Evolutionary conservation across 2,329 filamentous ascomycete genomes (phyloP).

Genomic region (Ceratocystis albifundus): DNA sequence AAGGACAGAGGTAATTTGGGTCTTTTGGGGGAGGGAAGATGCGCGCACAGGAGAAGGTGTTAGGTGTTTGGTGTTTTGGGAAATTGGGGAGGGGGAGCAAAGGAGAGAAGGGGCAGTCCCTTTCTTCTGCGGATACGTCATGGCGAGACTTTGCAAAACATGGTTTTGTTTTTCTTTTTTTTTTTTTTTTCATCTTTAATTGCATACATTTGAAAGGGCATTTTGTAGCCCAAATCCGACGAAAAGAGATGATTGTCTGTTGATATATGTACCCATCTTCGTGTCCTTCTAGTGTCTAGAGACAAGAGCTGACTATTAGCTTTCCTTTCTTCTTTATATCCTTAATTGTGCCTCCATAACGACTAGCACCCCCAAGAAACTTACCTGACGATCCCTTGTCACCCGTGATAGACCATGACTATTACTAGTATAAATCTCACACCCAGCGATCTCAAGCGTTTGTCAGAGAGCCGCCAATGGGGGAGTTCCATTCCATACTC

Average conservation of each 20-base stretch:
- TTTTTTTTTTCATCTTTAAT: background rate
- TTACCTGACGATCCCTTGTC: background rate
- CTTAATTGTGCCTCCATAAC: background rate
- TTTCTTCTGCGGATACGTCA: too few species aligned
- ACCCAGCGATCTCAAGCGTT: slow-evolving; percentile 4
- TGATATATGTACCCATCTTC: background rate
- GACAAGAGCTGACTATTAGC: too few species aligned
- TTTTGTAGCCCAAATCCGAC: background rate
- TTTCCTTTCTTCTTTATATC: background rate
- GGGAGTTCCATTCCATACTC: background rate
- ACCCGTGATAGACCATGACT: background rate
- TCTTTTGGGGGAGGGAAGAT: background rate
- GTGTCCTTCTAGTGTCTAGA: too few species aligned
- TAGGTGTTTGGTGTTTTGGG: background rate
- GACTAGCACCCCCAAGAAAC: background rate
- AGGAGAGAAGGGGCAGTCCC: too few species aligned
- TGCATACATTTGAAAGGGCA: background rate
- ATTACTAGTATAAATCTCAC: slow-evolving; percentile 5
- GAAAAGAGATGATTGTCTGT: background rate
- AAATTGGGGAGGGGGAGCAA: background rate
- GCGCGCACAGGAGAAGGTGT: background rate
- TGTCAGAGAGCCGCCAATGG: background rate
- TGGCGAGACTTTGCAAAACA: too few species aligned
- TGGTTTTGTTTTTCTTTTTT: background rate
- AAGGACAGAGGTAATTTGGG: background rate